Conservation (phyloP, 176 grass and related monocot genomes). For the Pharus latifolius region DNA sequence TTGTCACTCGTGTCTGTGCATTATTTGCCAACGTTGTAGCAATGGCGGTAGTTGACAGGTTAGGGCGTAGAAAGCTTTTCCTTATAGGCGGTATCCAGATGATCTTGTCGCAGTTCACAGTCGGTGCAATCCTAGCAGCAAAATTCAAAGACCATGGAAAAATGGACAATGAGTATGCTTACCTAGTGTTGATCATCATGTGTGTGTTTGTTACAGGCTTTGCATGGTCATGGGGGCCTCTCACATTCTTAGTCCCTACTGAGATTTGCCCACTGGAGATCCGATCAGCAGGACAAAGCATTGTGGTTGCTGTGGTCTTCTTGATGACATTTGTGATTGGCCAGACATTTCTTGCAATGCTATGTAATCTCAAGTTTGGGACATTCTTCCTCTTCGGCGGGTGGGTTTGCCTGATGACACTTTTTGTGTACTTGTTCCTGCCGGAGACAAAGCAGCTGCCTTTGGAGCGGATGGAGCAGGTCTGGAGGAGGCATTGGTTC, state of each 20-base stretch:
- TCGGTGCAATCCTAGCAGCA: slow-evolving; percentile 42
- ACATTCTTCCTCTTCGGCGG: slow-evolving; percentile 55
- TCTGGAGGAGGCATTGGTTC: slow-evolving; percentile 65
- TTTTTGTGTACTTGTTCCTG: slow-evolving; percentile 46
- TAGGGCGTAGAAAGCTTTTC: slow-evolving; percentile 54
- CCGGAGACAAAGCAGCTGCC: slow-evolving; percentile 73
- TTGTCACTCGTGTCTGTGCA: slow-evolving; percentile 53
- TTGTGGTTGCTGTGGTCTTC: slow-evolving; percentile 61
- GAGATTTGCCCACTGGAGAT: slow-evolving; percentile 70
- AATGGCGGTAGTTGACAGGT: slow-evolving; percentile 48
- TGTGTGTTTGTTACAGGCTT: slow-evolving; percentile 66
- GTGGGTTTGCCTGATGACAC: slow-evolving; percentile 53
- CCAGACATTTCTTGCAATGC: slow-evolving; percentile 49
- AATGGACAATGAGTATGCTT: slow-evolving; percentile 43
- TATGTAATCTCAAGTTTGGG: slow-evolving; percentile 50
- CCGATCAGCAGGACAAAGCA: slow-evolving; percentile 64
- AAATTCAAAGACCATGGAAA: slow-evolving; percentile 49
- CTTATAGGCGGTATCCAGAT: slow-evolving; percentile 56
- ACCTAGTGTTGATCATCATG: slow-evolving; percentile 44
- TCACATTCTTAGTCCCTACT: slow-evolving; percentile 53
- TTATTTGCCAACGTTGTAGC: slow-evolving; percentile 54
- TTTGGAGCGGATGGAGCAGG: slow-evolving; percentile 76
- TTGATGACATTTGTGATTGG: slow-evolving; percentile 51
- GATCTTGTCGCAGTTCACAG: slow-evolving; percentile 49
- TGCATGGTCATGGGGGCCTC: slow-evolving; percentile 78